These are phyloP conservation scores for Populus trichocarpa DNA, from an alignment of 441 rosid genomes.

Conservation along the genomic window DNA sequence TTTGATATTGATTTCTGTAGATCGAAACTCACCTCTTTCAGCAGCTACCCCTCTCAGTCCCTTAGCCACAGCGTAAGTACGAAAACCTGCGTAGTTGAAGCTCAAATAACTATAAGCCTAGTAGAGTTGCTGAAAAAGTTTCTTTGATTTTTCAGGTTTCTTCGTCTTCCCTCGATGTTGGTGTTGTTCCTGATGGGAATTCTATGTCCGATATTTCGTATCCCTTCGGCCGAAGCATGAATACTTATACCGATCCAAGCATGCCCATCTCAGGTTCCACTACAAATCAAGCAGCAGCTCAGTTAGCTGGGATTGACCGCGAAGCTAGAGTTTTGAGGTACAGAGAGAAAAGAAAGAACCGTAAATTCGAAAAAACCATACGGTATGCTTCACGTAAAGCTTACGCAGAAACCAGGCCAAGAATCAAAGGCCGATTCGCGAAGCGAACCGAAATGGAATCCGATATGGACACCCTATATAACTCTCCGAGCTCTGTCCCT, in stretches of 20 bases:
- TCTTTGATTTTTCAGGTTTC: slow-evolving; percentile 51
- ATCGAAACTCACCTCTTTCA: slow-evolving; percentile 58
- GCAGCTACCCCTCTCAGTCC: slow-evolving; percentile 51
- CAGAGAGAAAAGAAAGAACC: slow-evolving; percentile 90
- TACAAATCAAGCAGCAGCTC: slow-evolving; percentile 38
- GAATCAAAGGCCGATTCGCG: slow-evolving; percentile 94
- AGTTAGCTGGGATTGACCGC: slow-evolving; percentile 54
- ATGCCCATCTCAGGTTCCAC: slow-evolving; percentile 20
- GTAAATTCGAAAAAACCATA: slow-evolving; percentile 94
- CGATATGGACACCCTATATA: slow-evolving; percentile 35
- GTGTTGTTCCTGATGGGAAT: slow-evolving; percentile 87
- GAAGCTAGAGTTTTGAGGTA: slow-evolving; percentile 92
- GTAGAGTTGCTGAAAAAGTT: background rate
- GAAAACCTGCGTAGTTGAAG: background rate
- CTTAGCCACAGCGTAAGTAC: slow-evolving; percentile 60
- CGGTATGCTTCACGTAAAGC: slow-evolving; percentile 95
- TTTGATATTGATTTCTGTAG: slow-evolving; percentile 66
- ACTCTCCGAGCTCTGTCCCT: slow-evolving; percentile 20
- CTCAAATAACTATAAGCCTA: background rate
- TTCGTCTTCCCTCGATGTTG: slow-evolving; percentile 76
- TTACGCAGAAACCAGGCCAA: slow-evolving; percentile 88
- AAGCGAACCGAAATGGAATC: slow-evolving; percentile 55
- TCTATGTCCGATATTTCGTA: slow-evolving; percentile 54
- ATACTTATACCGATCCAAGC: slow-evolving; percentile 26
- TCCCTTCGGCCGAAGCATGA: slow-evolving; percentile 31